Conservation (phyloP, 2,329 filamentous ascomycete genomes). For the Botrytis medusae region DNA sequence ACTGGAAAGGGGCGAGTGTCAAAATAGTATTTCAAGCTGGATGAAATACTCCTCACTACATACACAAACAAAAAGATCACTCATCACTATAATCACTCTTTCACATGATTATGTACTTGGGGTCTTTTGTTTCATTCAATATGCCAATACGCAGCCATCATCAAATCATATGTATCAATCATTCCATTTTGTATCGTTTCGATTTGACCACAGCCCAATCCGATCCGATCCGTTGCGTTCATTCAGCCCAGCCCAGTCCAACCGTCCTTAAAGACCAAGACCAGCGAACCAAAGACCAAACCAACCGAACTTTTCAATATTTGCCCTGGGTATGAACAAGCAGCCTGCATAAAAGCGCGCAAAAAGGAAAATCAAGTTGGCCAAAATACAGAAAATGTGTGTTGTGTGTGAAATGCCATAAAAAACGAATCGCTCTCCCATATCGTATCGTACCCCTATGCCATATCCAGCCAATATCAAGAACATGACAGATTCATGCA, state of each 20-base stretch:
- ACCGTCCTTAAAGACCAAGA: conserved; percentile 18
- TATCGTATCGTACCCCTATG: conserved; percentile 20
- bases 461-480: conserved; percentile 23
- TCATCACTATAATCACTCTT: neutral
- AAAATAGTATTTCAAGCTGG: neutral
- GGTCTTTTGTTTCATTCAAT: conserved; percentile 16
- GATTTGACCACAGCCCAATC: conserved; percentile 9
- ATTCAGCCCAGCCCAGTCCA: conserved; percentile 1
- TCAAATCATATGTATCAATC: conserved; percentile 18
- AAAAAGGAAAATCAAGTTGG: conserved; percentile 18
- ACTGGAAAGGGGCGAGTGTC: neutral
- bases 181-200: conserved; percentile 1
- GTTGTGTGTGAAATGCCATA: conserved; percentile 13
- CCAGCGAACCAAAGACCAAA: conserved; percentile 19
- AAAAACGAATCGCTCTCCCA: conserved; percentile 17
- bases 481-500: conserved; percentile 21
- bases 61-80: neutral
- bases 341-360: conserved; percentile 10
- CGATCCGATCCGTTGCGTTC: conserved; percentile 1
- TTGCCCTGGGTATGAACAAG: conserved; percentile 21
- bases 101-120: neutral
- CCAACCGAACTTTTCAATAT: conserved; percentile 19
- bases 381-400: conserved; percentile 19
- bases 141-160: conserved; percentile 19
- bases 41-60: neutral